phyloP scores from a whole-genome alignment of 2,329 filamentous ascomycete species.

The Calonectria honghensis region DNA sequence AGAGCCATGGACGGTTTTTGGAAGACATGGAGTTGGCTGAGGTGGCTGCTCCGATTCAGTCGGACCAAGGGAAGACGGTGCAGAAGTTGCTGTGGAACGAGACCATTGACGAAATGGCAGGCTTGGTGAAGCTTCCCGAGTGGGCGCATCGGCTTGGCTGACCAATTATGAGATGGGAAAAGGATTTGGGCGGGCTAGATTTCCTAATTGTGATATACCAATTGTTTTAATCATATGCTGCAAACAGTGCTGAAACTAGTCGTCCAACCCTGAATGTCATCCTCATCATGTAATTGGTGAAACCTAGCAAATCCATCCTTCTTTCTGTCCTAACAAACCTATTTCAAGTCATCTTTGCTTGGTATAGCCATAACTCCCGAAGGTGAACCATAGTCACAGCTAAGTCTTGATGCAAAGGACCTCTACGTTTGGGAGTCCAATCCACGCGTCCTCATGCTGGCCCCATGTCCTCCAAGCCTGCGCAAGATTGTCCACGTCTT shows the following conservation, averaged over 20 bases:
- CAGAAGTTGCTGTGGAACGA: slow-evolving; percentile 35
- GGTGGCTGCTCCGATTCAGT: background rate
- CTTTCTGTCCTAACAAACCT: no score
- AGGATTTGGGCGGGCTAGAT: background rate
- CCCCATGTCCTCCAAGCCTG: slow-evolving; percentile 13
- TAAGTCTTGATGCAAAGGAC: slow-evolving; percentile 13
- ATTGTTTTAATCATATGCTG: background rate
- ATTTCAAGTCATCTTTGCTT: no score
- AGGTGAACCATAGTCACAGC: background rate
- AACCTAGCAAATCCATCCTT: no score
- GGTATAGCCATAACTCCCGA: no score
- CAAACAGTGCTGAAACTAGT: background rate
- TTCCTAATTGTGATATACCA: background rate
- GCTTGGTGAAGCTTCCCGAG: slow-evolving; percentile 24
- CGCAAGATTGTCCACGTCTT: background rate
- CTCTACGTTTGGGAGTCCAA: slow-evolving; percentile 15
- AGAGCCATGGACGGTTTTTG: slow-evolving; percentile 45
- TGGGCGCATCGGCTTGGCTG: slow-evolving; percentile 1
- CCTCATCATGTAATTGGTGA: no score
- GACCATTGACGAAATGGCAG: slow-evolving; percentile 34
- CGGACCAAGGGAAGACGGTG: slow-evolving; percentile 9
- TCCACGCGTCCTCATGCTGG: slow-evolving; percentile 25
- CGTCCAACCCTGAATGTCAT: background rate
- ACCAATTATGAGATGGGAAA: background rate
- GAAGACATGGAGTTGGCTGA: slow-evolving; percentile 33